Base-by-base conservation (phyloP, 2,329 filamentous ascomycete genomes). In the Calonectria crousiana region DNA sequence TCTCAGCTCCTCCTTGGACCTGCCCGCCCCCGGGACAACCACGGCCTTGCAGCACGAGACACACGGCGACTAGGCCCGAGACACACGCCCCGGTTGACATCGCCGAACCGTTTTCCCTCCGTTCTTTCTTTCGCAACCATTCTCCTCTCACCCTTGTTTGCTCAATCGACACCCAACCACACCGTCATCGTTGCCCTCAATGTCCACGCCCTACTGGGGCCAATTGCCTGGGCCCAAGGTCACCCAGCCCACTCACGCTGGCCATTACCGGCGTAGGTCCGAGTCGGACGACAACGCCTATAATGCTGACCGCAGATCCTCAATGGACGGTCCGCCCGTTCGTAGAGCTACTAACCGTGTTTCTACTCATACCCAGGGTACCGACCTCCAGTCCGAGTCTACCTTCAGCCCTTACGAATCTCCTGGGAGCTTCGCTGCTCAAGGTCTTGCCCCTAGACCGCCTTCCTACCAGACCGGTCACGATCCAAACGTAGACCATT, bases 331-430 rank as follows among this genome's bases (percentile, higher is more conserved):
- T 75, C 85, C 85, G 78, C 84, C 84, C 74, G 85, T 85, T 74
- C 84, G 85, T 77, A 88, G 85, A 80, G 84, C 87, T 60, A 60
- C 56, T 75, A 88, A 90, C 78, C 88, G 90, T 75, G 84, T 83
- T 73, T 93, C 91, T 28, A 83, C 86, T 72, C 91, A 92, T 84
- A 92, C 90, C 70, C 85, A 87, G 79, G 86, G 84, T 79, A 90
- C 89, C 73, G 89, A 91, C 76, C 87, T 88, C 77, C 86, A 86
- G 69, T 90, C 90, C 78, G 89, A 92, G 73, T 90, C 90, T 65
- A 92, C 90, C 60, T 87, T 89, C 80, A 92, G 89, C 78, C 90
- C 91, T 58, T 88, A 89, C 79, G 88, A 85, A 76, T 92, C 91
- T 44, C 90, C 91, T 68, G 87, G 90, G 36, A 89, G 84, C 79